A percentile compares a stretch with the other conserved stretches of the same genome.
phyloP scores from a whole-genome alignment of 1,284 basidiomycete genomes.

The Cryptococcus floricola region DNA sequence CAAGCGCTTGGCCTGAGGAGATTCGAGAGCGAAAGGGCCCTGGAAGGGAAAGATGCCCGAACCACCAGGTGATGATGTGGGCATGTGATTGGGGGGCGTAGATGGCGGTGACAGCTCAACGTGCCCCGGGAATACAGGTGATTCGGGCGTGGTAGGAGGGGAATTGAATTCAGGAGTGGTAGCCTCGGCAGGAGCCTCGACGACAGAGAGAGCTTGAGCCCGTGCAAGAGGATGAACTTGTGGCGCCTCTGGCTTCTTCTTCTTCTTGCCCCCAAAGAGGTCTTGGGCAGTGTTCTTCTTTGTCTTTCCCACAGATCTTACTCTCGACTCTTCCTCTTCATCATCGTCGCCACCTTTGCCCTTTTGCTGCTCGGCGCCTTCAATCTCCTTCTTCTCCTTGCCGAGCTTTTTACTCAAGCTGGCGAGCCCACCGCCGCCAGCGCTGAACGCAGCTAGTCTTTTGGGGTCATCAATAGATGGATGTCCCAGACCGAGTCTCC shows the following conservation, averaged over 20 bases:
- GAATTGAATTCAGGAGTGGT: not conserved
- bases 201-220: not conserved
- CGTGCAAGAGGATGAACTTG: not conserved
- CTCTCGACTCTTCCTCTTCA: constrained; percentile 24
- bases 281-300: constrained; percentile 15
- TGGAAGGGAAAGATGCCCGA: constrained; percentile 24
- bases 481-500: constrained; percentile 38
- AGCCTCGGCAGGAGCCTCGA: not conserved
- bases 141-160: no score
- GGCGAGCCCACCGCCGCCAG: constrained; percentile 6
- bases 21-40: constrained; percentile 18
- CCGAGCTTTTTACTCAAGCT: constrained; percentile 13
- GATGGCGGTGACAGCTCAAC: not conserved
- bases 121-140: no score
- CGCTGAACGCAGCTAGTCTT: constrained; percentile 6
- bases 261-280: constrained; percentile 28
- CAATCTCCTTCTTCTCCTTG: constrained; percentile 11
- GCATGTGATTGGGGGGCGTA: not conserved
- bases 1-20: constrained; percentile 8
- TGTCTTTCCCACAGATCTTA: constrained; percentile 17
- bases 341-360: constrained; percentile 16
- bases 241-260: constrained; percentile 4
- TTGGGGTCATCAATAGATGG: constrained; percentile 21
- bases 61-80: constrained; percentile 15
- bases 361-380: constrained; percentile 7